Evolutionary conservation across 2,329 filamentous ascomycete genomes (phyloP).

Genomic region (Calonectria naviculata): DNA sequence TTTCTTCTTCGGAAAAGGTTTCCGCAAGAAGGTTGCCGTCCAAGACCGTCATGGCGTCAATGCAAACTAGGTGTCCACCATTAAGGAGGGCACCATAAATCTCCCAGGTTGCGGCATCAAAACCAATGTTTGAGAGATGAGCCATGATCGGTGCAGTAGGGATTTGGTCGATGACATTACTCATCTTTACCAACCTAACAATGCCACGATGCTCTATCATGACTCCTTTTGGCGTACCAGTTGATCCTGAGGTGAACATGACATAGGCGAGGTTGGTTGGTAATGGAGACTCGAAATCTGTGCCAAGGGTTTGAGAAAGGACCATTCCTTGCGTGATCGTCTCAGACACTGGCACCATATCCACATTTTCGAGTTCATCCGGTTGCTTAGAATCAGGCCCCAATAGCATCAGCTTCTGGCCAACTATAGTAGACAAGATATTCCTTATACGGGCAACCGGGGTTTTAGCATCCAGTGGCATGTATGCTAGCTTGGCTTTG

Average conservation of each 20-base stretch:
- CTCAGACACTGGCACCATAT: no score
- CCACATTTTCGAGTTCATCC: no score
- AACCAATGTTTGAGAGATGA: slow-evolving; percentile 39
- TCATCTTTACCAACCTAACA: background rate
- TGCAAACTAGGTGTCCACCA: background rate
- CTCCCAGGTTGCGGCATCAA: background rate
- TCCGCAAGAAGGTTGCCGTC: slow-evolving; percentile 43
- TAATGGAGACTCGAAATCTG: no score
- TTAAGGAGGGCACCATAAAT: background rate
- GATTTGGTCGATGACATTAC: background rate
- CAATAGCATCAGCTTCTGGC: no score
- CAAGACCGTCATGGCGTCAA: slow-evolving; percentile 55
- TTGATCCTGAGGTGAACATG: slow-evolving; percentile 31
- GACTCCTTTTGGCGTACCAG: slow-evolving; percentile 27
- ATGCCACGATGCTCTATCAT: slow-evolving; percentile 11
- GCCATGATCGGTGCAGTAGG: slow-evolving; percentile 11
- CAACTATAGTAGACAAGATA: no score
- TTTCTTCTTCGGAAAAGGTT: slow-evolving; percentile 30
- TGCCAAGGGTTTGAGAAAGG: no score
- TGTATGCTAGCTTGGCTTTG: no score
- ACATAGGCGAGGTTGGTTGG: slow-evolving; percentile 13
- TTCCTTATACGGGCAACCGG: no score
- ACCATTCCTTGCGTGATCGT: no score
- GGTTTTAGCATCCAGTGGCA: no score
- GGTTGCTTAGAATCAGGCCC: no score